phyloP scores from a whole-genome alignment of 805 yeast genomes.

The Ogataea degrootiae region DNA sequence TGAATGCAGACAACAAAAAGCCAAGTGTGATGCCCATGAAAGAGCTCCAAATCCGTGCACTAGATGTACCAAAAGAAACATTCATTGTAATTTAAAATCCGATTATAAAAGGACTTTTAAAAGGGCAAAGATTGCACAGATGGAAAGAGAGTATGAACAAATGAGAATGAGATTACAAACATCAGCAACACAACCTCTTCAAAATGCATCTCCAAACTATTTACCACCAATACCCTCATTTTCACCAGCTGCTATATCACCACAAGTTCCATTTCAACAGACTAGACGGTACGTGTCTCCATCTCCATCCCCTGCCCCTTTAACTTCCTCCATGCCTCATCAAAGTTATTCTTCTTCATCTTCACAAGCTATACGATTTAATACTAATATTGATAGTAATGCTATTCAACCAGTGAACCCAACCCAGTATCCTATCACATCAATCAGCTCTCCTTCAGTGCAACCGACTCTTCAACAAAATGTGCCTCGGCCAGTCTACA shows the following conservation, averaged over 20 bases:
- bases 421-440: not conserved
- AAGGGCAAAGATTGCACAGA: constrained; percentile 74
- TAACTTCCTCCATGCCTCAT: not conserved
- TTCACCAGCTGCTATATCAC: constrained; percentile 6
- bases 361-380: not conserved
- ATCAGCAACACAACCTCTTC: constrained; percentile 1
- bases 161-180: constrained; percentile 36
- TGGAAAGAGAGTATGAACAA: constrained; percentile 74
- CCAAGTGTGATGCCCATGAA: constrained; percentile 81
- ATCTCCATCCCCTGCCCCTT: constrained; percentile 11
- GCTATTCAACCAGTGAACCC: not conserved
- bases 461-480: no score
- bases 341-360: not conserved
- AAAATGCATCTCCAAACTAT: constrained; percentile 5
- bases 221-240: constrained; percentile 13
- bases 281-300: constrained; percentile 6
- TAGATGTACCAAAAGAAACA: constrained; percentile 67
- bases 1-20: constrained; percentile 94
- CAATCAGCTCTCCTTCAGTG: no score
- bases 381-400: not conserved
- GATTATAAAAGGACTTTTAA: constrained; percentile 89
- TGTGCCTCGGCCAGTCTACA: no score
- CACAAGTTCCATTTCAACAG: constrained; percentile 5
- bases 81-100: constrained; percentile 67
- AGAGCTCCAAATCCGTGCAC: constrained; percentile 76